Base-by-base conservation (phyloP, 495 filamentous ascomycete species). In the Viridothelium virens region DNA sequence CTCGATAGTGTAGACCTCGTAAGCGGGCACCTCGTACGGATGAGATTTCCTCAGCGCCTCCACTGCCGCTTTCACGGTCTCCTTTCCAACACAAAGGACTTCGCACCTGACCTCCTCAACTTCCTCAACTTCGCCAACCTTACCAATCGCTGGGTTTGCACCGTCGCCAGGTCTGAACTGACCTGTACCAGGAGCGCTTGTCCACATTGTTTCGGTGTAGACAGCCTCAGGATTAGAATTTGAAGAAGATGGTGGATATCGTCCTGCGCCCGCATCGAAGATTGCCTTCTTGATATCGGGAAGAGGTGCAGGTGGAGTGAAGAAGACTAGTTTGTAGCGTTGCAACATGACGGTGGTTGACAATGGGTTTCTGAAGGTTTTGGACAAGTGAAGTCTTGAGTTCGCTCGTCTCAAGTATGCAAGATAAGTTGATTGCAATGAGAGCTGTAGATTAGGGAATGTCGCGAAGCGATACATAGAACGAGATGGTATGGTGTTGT, bases 11-110 rank as follows among this genome's bases (percentile, higher is more conserved):
- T 83, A 87, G 34, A 91, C 89, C 67, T 87, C 83, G 80, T 92
- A 92, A 1, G 85, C 82, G 14, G 84, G 83, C 72, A 89, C 87
- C 71, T 92, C 90, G 71, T 92, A 92, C 34, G 89, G 90, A 83
- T 92, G 89, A 33, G 85, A 87, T 86, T 73, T 79, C 75, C 87
- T 89, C 76, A 91, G 73, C 41, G 85, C 86, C 41, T 75, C 77
- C 1, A 87, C 83, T 12, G 81, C 85, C 46, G 76, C 72, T 39
- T 75, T 65, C 76, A 81, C 81, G 56, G 81, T 74, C 59, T 79
- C 73, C 65, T 75, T 73, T 1, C 82, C 82, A 10, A 81, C 64
- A 72, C 83, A 85, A 74, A 85, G 70, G 5, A 82, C 75, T 75
- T 85, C 83, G 34, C 81, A 78, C 67, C 73, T 80, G 65, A 79